Base-by-base conservation (phyloP, 2,329 filamentous ascomycete species). In the Saccharata proteae region DNA sequence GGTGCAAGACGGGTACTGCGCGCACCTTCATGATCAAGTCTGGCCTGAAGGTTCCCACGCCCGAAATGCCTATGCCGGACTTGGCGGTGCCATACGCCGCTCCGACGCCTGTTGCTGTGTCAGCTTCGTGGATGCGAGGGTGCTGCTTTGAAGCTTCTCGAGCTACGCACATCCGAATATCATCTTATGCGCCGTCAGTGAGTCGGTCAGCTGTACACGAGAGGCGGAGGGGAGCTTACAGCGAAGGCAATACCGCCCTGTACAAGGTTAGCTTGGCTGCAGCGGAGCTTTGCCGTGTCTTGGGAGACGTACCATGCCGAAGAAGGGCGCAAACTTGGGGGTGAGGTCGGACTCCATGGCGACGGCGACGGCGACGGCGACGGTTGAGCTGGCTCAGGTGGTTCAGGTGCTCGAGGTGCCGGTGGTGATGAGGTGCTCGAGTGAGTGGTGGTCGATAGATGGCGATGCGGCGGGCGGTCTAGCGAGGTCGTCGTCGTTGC, bases 11-110 rank as follows among this genome's bases (percentile, higher is more conserved):
- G 37, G 55, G 6, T 10, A 22, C 14, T 11, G 21, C 23, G 32
- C 57, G 20, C 59, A 80, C 80, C 77, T 90, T 92, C 82, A 92
- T 90, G 59, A 90, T 90, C 43, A 92, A 66, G 54, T 90, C 81
- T 37, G 83, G 79, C 49, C 82, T 69, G 58, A 86, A 90, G 21
- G 78, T 85, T 49, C 81, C 83, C 40, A 90, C 79, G 46, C 82
- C 83, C 19, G 80, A 76, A 48, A 92, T 92, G 49, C 82, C 82
- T 52, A 90, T 86, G 43, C 83, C 83, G 23, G 83, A 83, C 59
- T 88, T 92, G 21, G 83, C 80, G 34, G 83, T 92, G 42, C 83
- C 83, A 58, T 85, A 90, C 40, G 83, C 83, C 46, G 83, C 83
- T 49, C 83, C 83, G 43, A 71, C 53, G 49, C 70, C 73, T 77